These are phyloP conservation scores for Fusarium marasasianum DNA, from an alignment of 2,329 filamentous ascomycete genomes.

Conservation along the genomic window DNA sequence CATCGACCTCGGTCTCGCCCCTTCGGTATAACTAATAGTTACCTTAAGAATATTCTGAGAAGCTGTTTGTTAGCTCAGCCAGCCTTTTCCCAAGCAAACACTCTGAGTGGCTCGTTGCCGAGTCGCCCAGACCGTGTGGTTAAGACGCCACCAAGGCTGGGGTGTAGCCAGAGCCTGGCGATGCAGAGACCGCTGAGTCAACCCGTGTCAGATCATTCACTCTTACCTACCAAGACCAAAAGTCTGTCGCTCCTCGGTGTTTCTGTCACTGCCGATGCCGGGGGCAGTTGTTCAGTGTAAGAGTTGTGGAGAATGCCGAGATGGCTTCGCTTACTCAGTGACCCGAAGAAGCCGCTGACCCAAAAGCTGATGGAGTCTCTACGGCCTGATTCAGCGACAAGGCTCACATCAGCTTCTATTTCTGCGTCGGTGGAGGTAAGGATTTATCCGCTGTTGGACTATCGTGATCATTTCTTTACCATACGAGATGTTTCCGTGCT, in stretches of 20 bases:
- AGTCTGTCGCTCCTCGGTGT: not conserved
- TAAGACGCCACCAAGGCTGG: conserved; percentile 2
- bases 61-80: not conserved
- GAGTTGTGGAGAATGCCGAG: not conserved
- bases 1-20: conserved; percentile 4
- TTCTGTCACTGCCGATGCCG: not conserved
- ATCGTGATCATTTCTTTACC: not conserved
- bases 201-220: not conserved
- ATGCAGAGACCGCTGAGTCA: not conserved
- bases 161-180: not conserved
- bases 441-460: not conserved
- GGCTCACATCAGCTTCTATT: not conserved
- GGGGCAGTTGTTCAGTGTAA: not conserved
- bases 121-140: not conserved
- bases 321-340: not conserved
- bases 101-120: not conserved
- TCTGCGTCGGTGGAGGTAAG: not conserved
- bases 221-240: not conserved
- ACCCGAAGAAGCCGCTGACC: not conserved
- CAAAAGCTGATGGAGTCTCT: not conserved
- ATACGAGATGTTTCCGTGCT: not conserved
- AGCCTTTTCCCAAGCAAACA: not conserved
- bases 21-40: not conserved
- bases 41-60: not conserved
- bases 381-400: not conserved